A percentile compares a stretch with the other conserved stretches of the same genome.
Conservation (phyloP, 345 rosid genomes). For the Litchi chinensis region DNA sequence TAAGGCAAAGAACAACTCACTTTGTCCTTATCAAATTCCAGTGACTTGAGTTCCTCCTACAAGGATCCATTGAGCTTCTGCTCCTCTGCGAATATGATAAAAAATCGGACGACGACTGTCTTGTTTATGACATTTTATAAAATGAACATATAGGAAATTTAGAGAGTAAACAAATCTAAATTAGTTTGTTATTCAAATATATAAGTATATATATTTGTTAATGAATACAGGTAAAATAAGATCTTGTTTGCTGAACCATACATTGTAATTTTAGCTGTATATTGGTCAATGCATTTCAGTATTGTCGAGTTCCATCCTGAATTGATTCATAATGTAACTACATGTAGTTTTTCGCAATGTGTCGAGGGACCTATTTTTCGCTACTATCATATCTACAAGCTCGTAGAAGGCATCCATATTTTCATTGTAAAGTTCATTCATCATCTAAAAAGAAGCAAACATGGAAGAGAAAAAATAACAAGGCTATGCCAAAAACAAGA, state of each 20-base stretch:
- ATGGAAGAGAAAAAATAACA: slow-evolving; percentile 10
- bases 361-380: slow-evolving; percentile 66
- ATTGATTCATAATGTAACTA: slow-evolving; percentile 48
- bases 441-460: slow-evolving; percentile 5
- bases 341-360: slow-evolving; percentile 55
- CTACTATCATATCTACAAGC: slow-evolving; percentile 91
- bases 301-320: no score
- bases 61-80: slow-evolving; percentile 58
- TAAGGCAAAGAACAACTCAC: slow-evolving; percentile 45
- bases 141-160: background rate
- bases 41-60: slow-evolving; percentile 55
- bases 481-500: background rate
- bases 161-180: no score
- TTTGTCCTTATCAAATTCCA: slow-evolving; percentile 61
- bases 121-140: background rate
- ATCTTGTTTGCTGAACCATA: no score
- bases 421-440: slow-evolving; percentile 44
- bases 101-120: slow-evolving; percentile 13
- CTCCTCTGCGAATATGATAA: slow-evolving; percentile 56
- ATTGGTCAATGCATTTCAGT: no score
- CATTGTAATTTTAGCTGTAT: no score
- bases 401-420: slow-evolving; percentile 76
- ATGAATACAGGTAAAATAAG: no score
- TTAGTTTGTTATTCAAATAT: no score
- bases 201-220: no score